Percentiles rank a stretch among this genome's conserved stretches.
Evolutionary conservation across 169 alveolate species (phyloP).

Genomic region (Amoebophrya sp.): DNA sequence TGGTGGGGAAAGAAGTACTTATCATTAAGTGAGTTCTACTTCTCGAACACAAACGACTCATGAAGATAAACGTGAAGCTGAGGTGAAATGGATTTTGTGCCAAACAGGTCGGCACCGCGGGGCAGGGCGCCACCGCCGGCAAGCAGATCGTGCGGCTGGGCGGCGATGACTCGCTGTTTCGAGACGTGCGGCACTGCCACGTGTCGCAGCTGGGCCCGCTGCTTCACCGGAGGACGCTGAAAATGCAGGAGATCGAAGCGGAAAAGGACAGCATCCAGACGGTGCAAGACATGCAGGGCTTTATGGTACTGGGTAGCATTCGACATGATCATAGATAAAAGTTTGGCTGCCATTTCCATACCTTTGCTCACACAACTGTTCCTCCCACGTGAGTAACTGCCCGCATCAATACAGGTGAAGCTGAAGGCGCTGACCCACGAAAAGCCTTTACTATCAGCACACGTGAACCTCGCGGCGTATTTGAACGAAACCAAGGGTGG

Average conservation of each 20-base stretch:
- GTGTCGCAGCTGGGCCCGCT: background rate
- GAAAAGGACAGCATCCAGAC: background rate
- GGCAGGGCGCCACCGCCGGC: background rate
- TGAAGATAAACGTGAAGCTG: too few species aligned
- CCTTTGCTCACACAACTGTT: too few species aligned
- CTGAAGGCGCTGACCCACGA: background rate
- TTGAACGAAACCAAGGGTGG: background rate
- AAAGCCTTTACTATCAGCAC: background rate
- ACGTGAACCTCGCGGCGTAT: background rate
- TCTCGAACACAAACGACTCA: too few species aligned
- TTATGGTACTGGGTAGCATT: too few species aligned
- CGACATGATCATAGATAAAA: too few species aligned
- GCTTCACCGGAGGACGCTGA: background rate
- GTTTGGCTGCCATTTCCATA: too few species aligned
- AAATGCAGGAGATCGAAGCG: background rate
- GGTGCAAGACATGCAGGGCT: background rate
- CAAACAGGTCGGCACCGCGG: background rate
- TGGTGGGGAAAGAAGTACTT: background rate
- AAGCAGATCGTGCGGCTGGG: background rate
- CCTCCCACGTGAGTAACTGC: too few species aligned
- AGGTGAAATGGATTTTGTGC: too few species aligned
- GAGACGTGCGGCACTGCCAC: background rate
- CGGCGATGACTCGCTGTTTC: background rate
- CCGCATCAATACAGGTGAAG: too few species aligned
- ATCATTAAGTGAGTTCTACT: too few species aligned